A percentile compares a stretch with the other conserved stretches of the same genome.
phyloP scores from a whole-genome alignment of 345 rosid genomes.

The Syzygium aromaticum region DNA sequence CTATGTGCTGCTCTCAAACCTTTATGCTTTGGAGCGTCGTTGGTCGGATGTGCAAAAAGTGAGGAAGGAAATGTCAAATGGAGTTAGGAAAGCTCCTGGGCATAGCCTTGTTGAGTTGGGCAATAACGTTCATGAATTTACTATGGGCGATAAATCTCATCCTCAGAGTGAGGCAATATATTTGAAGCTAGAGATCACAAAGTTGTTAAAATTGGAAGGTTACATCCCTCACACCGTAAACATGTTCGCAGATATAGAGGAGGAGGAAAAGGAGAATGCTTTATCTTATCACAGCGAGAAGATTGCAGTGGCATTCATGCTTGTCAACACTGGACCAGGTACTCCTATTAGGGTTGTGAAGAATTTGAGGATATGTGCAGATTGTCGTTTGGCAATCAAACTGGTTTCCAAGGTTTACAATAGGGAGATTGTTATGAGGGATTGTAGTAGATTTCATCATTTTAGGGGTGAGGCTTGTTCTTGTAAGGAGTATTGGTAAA shows the following conservation, averaged over 20 bases:
- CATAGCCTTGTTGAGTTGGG: conserved; percentile 73
- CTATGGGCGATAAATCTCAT: conserved; percentile 56
- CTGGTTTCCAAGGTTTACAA: conserved; percentile 56
- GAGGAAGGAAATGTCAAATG: conserved; percentile 46
- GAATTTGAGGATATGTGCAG: conserved; percentile 78
- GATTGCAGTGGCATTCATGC: conserved; percentile 78
- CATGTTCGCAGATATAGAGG: conserved; percentile 65
- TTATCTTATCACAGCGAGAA: conserved; percentile 77
- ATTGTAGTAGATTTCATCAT: conserved; percentile 81
- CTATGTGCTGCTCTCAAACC: conserved; percentile 72
- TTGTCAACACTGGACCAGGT: conserved; percentile 41
- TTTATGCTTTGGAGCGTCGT: conserved; percentile 68
- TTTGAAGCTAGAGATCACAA: conserved; percentile 51
- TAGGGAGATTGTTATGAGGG: conserved; percentile 68
- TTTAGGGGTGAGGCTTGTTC: conserved; percentile 60
- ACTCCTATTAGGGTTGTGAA: conserved; percentile 54
- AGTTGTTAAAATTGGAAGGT: conserved; percentile 48
- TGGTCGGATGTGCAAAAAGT: conserved; percentile 65
- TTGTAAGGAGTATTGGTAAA: conserved; percentile 64
- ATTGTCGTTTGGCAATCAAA: conserved; percentile 74
- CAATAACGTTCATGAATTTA: conserved; percentile 54
- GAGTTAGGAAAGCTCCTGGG: conserved; percentile 65
- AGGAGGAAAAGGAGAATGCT: conserved; percentile 73
- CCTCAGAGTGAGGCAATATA: conserved; percentile 48
- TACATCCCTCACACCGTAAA: conserved; percentile 45